Percentiles rank a stretch among this genome's conserved stretches.
Evolutionary conservation across 2,329 filamentous ascomycete species (phyloP).

Genomic region (Ceratocystis cubensis): DNA sequence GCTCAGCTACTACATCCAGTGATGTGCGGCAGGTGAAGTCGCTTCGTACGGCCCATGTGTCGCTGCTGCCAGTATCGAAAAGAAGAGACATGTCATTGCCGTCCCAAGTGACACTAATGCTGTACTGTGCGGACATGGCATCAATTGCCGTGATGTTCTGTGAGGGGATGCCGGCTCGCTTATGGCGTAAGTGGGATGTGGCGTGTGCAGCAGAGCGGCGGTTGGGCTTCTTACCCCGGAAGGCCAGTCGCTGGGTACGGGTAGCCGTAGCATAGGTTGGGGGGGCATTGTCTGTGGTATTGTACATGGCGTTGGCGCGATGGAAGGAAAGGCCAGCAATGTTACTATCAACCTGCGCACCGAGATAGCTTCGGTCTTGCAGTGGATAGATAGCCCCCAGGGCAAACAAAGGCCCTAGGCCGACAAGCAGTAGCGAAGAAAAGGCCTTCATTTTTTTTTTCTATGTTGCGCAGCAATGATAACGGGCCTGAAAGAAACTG

Average conservation of each 20-base stretch:
- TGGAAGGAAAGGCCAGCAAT: conserved; percentile 32
- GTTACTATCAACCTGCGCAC: conserved; percentile 25
- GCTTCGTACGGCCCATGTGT: conserved; percentile 37
- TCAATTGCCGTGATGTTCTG: conserved; percentile 32
- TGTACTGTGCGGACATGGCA: conserved; percentile 33
- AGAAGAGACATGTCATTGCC: conserved; percentile 32
- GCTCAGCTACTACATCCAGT: conserved; percentile 27
- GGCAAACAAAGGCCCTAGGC: not conserved
- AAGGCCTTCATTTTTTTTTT: conserved; percentile 1
- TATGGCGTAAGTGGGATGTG: conserved; percentile 22
- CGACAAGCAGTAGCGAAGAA: not conserved
- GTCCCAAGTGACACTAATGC: conserved; percentile 33
- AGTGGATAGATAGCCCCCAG: not conserved
- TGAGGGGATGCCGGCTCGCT: conserved; percentile 21
- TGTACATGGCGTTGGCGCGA: conserved; percentile 26
- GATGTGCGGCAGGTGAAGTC: conserved; percentile 34
- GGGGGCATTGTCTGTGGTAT: conserved; percentile 21
- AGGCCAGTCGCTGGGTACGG: conserved; percentile 29
- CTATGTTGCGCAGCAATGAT: not conserved
- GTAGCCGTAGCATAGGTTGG: conserved; percentile 25
- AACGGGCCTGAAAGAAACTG: not conserved
- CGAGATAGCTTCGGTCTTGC: conserved; percentile 2
- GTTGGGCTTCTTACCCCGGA: conserved; percentile 24
- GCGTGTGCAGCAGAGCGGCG: conserved; percentile 27
- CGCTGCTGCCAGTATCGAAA: conserved; percentile 40